These are phyloP conservation scores for Malassezia pachydermatis DNA, from an alignment of 1,284 basidiomycete species.

Conservation along the genomic window DNA sequence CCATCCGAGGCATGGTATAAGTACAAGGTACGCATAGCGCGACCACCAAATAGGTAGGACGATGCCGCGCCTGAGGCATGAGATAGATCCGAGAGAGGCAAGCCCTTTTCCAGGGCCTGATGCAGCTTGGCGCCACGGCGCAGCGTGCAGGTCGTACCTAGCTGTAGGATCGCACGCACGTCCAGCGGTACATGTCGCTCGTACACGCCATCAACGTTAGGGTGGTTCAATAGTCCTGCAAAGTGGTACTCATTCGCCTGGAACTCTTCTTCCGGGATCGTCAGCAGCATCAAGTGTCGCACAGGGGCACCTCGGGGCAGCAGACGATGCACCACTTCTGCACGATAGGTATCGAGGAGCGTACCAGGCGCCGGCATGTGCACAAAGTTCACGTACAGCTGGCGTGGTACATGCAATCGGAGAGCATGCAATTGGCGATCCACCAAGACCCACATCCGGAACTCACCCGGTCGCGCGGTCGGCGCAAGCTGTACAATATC, in stretches of 20 bases:
- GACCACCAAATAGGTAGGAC: constrained; percentile 65
- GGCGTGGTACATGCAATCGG: constrained; percentile 72
- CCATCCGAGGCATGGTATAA: constrained; percentile 76
- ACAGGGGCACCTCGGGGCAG: constrained; percentile 71
- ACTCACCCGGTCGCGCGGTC: constrained; percentile 69
- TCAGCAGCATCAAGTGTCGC: constrained; percentile 70
- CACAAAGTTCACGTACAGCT: constrained; percentile 87
- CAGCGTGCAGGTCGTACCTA: constrained; percentile 71
- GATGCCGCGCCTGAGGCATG: constrained; percentile 6
- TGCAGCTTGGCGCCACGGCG: constrained; percentile 64
- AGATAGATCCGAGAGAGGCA: constrained; percentile 69
- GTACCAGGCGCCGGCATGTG: constrained; percentile 56
- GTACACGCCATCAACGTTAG: constrained; percentile 88
- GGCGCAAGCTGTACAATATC: constrained; percentile 83
- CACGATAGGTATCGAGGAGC: constrained; percentile 61
- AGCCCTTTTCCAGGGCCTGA: constrained; percentile 69
- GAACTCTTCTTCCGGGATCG: constrained; percentile 73
- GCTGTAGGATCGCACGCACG: constrained; percentile 68
- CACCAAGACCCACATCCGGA: constrained; percentile 77
- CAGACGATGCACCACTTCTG: constrained; percentile 64
- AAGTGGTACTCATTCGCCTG: constrained; percentile 80
- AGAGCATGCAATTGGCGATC: constrained; percentile 69
- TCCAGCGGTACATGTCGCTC: constrained; percentile 83
- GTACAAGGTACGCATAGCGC: constrained; percentile 69
- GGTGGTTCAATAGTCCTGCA: constrained; percentile 80